Evolutionary conservation across 1,139 yeast genomes (phyloP), one percentile per base, ranked within the genome.

Genomic region (Hanseniaspora gamundiae): DNA sequence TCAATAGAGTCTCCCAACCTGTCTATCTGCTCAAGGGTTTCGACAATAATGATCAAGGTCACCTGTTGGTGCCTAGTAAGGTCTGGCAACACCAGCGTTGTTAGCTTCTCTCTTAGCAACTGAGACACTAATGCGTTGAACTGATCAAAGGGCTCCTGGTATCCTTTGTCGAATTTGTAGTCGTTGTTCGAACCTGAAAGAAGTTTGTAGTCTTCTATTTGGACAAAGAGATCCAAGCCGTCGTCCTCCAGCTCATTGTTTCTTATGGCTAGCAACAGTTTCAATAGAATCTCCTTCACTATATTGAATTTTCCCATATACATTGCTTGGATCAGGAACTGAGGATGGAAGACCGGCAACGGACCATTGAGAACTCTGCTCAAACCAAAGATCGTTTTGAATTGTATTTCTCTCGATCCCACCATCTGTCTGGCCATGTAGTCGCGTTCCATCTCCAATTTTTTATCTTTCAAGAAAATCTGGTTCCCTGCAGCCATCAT

Each of bases 401-500:
- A 64, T 19, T 65, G 61, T 45, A 72, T 70, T 44, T 64, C 69
- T 47, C 71, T 62, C 1, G 79, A 66, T 1, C 75, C 74, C 31
- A 73, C 65, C 0, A 69, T 63, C 43, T 65, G 62, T 39, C 66
- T 62, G 1, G 80, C 73, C 30, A 70, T 64, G 21, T 63, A 63
- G 53, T 76, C 80, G 41, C 66, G 66, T 1, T 71, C 69, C 17
- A 72, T 63, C 63, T 85, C 79, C 45, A 85, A 65, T 45, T 71
- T 69, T 52, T 81, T 78, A 56, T 86, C 94, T 49, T 83, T 85
- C 42, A 87, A 72, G 54, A 83, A 86, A 42, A 88, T 71, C 58
- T 87, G 96, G 58, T 88, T 88, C 1, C 97, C 96, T 19, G 93
- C 72, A 4, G 93, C 96, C 46, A 85, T 76, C 1, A 85, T 88